phyloP scores from a whole-genome alignment of 257 asterid genomes.

The Coffea canephora region DNA sequence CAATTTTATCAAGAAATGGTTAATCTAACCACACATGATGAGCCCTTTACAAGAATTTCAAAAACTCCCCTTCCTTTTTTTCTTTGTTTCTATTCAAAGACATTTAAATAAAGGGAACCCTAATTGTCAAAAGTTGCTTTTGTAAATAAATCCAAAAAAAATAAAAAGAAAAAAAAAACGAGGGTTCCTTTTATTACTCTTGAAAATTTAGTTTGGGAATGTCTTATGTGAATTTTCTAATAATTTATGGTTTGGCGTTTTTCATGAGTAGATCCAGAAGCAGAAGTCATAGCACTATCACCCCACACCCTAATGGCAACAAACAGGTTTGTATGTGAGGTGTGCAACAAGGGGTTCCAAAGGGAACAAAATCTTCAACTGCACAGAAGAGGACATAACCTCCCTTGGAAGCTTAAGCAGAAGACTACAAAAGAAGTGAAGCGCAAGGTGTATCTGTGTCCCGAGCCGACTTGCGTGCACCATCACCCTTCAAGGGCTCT shows the following conservation, averaged over 20 bases:
- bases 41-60: too few relatives aligned
- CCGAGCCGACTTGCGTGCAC: constrained; percentile 70
- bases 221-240: background rate
- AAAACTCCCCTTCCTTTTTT: background rate
- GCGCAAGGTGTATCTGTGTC: constrained; percentile 81
- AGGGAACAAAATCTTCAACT: constrained; percentile 93
- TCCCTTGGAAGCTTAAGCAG: constrained; percentile 85
- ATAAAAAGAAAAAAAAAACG: background rate
- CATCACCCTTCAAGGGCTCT: constrained; percentile 76
- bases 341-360: constrained; percentile 81
- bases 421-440: constrained; percentile 57
- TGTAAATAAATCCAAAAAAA: background rate
- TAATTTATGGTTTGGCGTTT: background rate
- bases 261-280: constrained; percentile 61
- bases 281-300: constrained; percentile 81
- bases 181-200: background rate
- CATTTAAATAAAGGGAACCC: background rate
- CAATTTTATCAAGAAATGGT: background rate
- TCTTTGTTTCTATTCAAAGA: background rate
- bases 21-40: background rate
- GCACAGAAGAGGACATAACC: constrained; percentile 80
- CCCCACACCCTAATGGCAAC: constrained; percentile 71
- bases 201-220: background rate
- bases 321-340: constrained; percentile 80
- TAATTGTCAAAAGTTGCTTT: background rate